phyloP scores from a whole-genome alignment of 352 stramenopile species.

The Phytophthora capsici region DNA sequence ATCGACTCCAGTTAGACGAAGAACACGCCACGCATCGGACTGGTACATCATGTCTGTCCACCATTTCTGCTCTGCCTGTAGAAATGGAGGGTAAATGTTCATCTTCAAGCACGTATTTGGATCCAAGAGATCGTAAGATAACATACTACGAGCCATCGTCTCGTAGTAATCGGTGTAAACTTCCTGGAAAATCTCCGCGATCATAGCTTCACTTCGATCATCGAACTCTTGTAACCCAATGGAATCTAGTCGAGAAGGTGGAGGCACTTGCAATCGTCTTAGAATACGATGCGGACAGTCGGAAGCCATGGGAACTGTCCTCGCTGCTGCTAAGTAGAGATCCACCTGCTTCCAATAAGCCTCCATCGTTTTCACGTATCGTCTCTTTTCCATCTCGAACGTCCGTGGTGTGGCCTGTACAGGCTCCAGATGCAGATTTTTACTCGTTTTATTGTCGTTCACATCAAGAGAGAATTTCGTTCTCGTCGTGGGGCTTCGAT shows the following conservation, averaged over 20 bases:
- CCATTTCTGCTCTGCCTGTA: slow-evolving; percentile 85
- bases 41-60: slow-evolving; percentile 84
- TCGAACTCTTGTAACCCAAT: slow-evolving; percentile 59
- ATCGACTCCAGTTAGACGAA: slow-evolving; percentile 81
- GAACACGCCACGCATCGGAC: slow-evolving; percentile 79
- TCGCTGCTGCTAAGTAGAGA: slow-evolving; percentile 52
- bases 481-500: slow-evolving; percentile 32
- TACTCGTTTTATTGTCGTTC: slow-evolving; percentile 32
- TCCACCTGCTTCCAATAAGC: slow-evolving; percentile 88
- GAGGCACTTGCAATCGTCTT: slow-evolving; percentile 71
- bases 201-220: slow-evolving; percentile 68
- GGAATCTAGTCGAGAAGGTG: slow-evolving; percentile 51
- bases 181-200: slow-evolving; percentile 79
- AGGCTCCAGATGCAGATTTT: slow-evolving; percentile 49
- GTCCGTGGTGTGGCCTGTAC: slow-evolving; percentile 63
- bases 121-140: slow-evolving; percentile 91
- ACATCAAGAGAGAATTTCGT: slow-evolving; percentile 54
- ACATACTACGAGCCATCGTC: slow-evolving; percentile 78
- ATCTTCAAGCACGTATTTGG: slow-evolving; percentile 66
- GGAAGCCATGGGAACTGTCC: slow-evolving; percentile 64
- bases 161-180: slow-evolving; percentile 83
- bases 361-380: slow-evolving; percentile 83
- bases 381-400: slow-evolving; percentile 82
- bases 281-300: slow-evolving; percentile 73
- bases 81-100: slow-evolving; percentile 84